These are phyloP conservation scores for Phragmites australis DNA, from an alignment of 176 grass and related monocot species.

Conservation along the genomic window DNA sequence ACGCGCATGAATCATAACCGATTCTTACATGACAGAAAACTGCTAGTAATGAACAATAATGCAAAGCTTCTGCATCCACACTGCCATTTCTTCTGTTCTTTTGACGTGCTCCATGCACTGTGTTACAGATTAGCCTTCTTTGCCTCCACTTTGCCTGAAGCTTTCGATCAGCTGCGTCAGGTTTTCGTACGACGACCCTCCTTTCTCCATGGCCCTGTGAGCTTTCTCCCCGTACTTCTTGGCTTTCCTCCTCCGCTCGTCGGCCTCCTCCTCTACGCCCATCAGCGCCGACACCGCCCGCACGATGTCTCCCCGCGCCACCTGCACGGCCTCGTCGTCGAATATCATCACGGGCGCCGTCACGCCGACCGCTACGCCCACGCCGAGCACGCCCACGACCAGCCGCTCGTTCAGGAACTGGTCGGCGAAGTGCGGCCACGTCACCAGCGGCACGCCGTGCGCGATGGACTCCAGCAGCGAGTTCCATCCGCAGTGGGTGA, in stretches of 20 bases:
- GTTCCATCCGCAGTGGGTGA: slow-evolving; percentile 62
- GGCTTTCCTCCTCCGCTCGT: slow-evolving; percentile 36
- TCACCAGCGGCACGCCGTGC: slow-evolving; percentile 49
- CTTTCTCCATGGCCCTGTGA: slow-evolving; percentile 41
- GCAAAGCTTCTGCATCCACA: background rate
- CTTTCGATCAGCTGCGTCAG: slow-evolving; percentile 32
- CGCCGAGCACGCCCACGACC: slow-evolving; percentile 46
- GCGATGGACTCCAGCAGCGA: slow-evolving; percentile 48
- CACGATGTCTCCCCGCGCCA: slow-evolving; percentile 15
- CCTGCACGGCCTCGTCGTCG: background rate
- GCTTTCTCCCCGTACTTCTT: slow-evolving; percentile 45
- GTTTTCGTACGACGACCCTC: slow-evolving; percentile 43
- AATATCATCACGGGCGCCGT: background rate
- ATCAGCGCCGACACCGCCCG: slow-evolving; percentile 42
- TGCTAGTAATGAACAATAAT: background rate
- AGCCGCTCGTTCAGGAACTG: slow-evolving; percentile 68
- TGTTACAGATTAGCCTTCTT: background rate
- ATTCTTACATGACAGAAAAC: no score
- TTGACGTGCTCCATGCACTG: background rate
- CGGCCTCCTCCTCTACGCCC: slow-evolving; percentile 37
- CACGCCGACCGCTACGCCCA: slow-evolving; percentile 43
- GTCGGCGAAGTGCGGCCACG: slow-evolving; percentile 59
- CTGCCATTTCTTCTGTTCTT: background rate
- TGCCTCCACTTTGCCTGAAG: background rate
- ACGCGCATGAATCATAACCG: background rate